A percentile compares a stretch with the other conserved stretches of the same genome.
Evolutionary conservation across 2,329 filamentous ascomycete genomes (phyloP).

Genomic region (Hymenoscyphus repandus): DNA sequence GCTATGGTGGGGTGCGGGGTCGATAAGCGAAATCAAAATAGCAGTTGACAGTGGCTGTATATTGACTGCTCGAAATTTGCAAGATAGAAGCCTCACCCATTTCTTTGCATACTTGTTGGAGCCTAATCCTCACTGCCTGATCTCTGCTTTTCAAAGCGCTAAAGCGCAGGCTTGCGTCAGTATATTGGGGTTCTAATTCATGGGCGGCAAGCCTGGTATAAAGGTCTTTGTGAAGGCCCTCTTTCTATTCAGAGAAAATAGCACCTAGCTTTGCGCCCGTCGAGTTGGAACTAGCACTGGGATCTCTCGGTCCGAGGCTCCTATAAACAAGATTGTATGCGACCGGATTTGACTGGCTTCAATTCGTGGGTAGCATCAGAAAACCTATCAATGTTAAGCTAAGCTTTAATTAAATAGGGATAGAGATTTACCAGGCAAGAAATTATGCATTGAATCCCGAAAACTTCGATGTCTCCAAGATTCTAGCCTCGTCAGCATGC

Average conservation of each 20-base stretch:
- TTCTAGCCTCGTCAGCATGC: constrained; percentile 33
- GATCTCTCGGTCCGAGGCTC: constrained; percentile 1
- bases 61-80: constrained; percentile 13
- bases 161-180: constrained; percentile 10
- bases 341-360: constrained; percentile 43
- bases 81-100: constrained; percentile 14
- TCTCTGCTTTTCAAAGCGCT: constrained; percentile 13
- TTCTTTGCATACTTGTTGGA: constrained; percentile 11
- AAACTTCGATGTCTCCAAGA: constrained; percentile 3
- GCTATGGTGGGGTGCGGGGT: not conserved
- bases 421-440: constrained; percentile 12
- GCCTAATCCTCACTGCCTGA: not conserved
- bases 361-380: constrained; percentile 48
- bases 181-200: constrained; percentile 15
- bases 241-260: constrained; percentile 9
- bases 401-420: not conserved
- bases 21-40: not conserved
- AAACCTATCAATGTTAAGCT: constrained; percentile 36
- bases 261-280: constrained; percentile 5
- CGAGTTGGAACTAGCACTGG: constrained; percentile 3
- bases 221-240: not conserved
- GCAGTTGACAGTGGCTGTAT: constrained; percentile 7
- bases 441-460: constrained; percentile 3
- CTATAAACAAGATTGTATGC: constrained; percentile 46
- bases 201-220: not conserved